Evolutionary conservation across 1,284 basidiomycete genomes (phyloP), one percentile per base, ranked within the genome.

Genomic region (Ceraceosorus guamensis): DNA sequence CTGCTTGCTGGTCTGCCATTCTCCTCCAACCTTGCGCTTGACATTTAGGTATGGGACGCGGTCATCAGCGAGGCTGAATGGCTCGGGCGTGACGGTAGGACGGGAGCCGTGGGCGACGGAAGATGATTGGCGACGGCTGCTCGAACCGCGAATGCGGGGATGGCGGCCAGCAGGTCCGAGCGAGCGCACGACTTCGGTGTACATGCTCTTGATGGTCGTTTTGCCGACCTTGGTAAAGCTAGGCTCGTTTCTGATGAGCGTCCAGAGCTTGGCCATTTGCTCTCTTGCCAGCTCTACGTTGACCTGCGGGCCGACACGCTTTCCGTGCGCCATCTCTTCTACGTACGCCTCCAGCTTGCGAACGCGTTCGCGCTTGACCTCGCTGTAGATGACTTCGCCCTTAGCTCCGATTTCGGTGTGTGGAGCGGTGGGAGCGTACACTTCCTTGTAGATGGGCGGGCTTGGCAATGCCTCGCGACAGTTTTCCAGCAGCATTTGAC

Each of bases 261-360:
- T 91, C 91, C 92, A 98, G 18, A 98, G 84, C 77, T 93, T 96
- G 62, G 91, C 81, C 53, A 97, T 90, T 68, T 95, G 91, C 58
- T 91, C 88, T 73, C 96, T 91, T 48, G 95, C 91, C 79, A 96
- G 96, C 79, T 95, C 88, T 63, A 96, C 60, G 57, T 72, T 68
- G 60, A 72, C 60, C 57, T 72, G 76, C 43, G 33, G 35, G 52
- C 66, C 66, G 51, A 63, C 57, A 85, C 76, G 86, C 74, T 91
- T 91, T 16, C 91, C 90, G 59, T 87, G 89, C 3, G 93, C 91
- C 95, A 98, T 98, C 79, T 98, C 92, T 76, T 92, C 88, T 66
- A 96, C 92, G 72, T 98, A 98, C 4, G 90, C 89, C 79, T 98
- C 93, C 52, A 98, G 83, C 80, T 97, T 96, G 75, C 93, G 87